Percentiles rank a stretch among this genome's conserved stretches.
Evolutionary conservation across 352 stramenopile genomes (phyloP).

Genomic region (Pythium insidiosum): DNA sequence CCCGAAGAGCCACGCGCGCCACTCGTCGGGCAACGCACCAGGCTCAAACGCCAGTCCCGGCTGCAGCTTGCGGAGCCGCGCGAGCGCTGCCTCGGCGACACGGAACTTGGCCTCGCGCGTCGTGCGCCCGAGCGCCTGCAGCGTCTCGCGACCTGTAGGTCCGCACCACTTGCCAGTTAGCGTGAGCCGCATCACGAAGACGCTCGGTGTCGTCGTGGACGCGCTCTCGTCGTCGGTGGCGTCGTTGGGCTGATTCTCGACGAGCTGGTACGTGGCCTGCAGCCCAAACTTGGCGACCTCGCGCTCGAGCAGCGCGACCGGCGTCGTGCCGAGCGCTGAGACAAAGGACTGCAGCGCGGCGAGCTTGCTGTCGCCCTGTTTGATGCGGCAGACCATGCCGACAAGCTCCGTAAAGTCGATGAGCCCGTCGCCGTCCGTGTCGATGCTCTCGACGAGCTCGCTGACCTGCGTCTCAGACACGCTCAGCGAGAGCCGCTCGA

Average conservation of each 20-base stretch:
- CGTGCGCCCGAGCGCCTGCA: conserved; percentile 37
- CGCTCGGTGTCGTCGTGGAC: conserved; percentile 20
- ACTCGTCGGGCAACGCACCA: conserved; percentile 40
- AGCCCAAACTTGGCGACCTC: conserved; percentile 59
- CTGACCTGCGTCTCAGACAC: conserved; percentile 37
- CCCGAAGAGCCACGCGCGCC: conserved; percentile 47
- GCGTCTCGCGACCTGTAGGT: conserved; percentile 18
- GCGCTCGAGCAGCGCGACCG: conserved; percentile 47
- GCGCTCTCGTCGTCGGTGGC: conserved; percentile 29
- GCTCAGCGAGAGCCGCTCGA: conserved; percentile 35
- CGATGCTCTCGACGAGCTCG: conserved; percentile 41
- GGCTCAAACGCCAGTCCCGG: conserved; percentile 44
- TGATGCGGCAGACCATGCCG: conserved; percentile 40
- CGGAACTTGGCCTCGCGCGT: conserved; percentile 72
- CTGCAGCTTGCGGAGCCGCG: conserved; percentile 48
- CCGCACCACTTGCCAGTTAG: conserved; percentile 47
- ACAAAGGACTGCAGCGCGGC: conserved; percentile 32
- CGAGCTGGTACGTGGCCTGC: conserved; percentile 31
- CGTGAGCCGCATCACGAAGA: conserved; percentile 39
- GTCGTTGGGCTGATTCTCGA: no score
- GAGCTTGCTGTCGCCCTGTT: conserved; percentile 43
- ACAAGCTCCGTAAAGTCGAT: conserved; percentile 59
- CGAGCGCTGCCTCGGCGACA: conserved; percentile 42
- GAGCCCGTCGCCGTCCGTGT: conserved; percentile 47
- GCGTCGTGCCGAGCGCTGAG: conserved; percentile 48